Base-by-base conservation (phyloP, 371 early-diverging fungal genomes). In the Syncephalastrum sp. region DNA sequence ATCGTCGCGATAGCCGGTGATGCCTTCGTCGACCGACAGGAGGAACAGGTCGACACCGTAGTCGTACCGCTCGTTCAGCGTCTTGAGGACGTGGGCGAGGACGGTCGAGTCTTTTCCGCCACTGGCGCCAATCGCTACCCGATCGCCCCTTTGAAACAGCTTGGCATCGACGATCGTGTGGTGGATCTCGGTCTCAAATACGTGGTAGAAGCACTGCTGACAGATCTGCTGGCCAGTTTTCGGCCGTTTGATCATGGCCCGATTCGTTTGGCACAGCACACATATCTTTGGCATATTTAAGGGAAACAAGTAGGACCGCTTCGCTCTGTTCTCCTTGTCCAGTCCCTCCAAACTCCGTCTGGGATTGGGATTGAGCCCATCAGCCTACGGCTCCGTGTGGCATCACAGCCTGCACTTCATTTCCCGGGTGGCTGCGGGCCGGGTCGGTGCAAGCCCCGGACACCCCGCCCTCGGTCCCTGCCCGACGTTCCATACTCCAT, bases 71-170 rank as follows among this genome's bases (percentile, higher is more conserved):
- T 96, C 93, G 73, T 99, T 99, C 57, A 99, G 82, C 17, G 86
- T 70, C 70, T 95, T 96, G 83, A 99, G 77, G 13, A 99, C 91
- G 75, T 98, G 89, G 3, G 99, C 99, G 14, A 99, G 81, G 17
- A 99, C 99, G 12, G 99, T 99, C 1, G 97, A 97, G 77, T 99
- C 99, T 84, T 99, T 99, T 56, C 99, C 99, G 50, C 99, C 99
- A 56, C 94, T 94, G 5, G 99, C 97, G 17, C 94, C 99, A 67
- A 99, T 94, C 29, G 97, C 99, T 4, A 99, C 92, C 58, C 86
- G 83, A 61, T 94, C 93, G n/a, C 95, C 95, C 49, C 79, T 77
- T 60, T 82, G 81, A 72, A 99, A 99, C 52, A 99, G 85, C 19
- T 86, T 81, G 60, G 83, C 86, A 58, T 85, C 81, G 42, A 80